phyloP scores from a whole-genome alignment of 768 basidiomycete genomes.

The Ramaria sp. region DNA sequence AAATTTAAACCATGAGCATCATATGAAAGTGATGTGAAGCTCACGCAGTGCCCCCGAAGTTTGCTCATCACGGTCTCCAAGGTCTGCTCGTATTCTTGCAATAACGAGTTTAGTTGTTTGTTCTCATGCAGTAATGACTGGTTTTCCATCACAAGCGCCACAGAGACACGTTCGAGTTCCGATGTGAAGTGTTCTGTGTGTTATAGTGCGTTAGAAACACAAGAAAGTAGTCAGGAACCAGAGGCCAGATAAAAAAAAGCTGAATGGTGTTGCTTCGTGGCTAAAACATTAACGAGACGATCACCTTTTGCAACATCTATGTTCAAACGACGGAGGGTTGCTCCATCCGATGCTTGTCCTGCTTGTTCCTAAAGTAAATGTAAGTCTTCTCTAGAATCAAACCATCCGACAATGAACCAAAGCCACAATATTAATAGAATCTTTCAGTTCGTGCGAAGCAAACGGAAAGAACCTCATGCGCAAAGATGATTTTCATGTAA shows the following conservation, averaged over 20 bases:
- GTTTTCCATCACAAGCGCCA: slow-evolving; percentile 88
- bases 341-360: slow-evolving; percentile 56
- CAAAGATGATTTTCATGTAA: too few species aligned
- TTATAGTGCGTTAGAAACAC: not conserved
- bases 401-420: not conserved
- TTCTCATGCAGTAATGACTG: slow-evolving; percentile 89
- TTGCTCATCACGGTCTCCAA: slow-evolving; percentile 96
- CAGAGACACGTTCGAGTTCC: slow-evolving; percentile 82
- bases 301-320: slow-evolving; percentile 77
- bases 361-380: slow-evolving; percentile 55
- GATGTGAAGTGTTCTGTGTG: slow-evolving; percentile 78
- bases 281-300: slow-evolving; percentile 14
- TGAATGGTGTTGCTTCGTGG: not conserved
- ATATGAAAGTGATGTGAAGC: slow-evolving; percentile 20
- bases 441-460: too few species aligned
- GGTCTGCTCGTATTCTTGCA: slow-evolving; percentile 92
- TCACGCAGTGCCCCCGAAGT: slow-evolving; percentile 82
- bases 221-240: not conserved
- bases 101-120: slow-evolving; percentile 76
- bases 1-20: slow-evolving; percentile 9
- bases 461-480: too few species aligned
- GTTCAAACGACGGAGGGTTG: slow-evolving; percentile 74
- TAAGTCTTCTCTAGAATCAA: not conserved
- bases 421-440: not conserved
- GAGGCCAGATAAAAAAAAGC: not conserved